These are phyloP conservation scores for Allodekkera sacchari DNA, from an alignment of 805 yeast genomes.

Conservation along the genomic window DNA sequence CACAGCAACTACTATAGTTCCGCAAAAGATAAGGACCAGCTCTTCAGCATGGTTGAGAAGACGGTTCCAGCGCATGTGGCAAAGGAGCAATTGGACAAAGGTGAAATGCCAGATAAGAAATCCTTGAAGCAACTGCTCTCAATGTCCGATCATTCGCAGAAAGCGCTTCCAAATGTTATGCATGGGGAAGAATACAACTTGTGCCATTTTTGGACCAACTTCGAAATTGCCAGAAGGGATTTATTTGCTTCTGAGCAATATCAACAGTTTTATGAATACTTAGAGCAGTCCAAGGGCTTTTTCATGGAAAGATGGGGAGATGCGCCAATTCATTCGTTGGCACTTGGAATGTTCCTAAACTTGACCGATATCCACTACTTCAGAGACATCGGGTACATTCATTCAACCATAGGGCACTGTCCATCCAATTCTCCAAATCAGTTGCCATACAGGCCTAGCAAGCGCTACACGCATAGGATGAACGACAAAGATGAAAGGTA, in stretches of 20 bases:
- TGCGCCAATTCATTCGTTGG: constrained; percentile 90
- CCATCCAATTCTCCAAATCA: constrained; percentile 61
- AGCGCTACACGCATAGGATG: constrained; percentile 26
- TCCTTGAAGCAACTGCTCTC: no score
- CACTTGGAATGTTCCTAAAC: constrained; percentile 66
- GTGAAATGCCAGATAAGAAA: constrained; percentile 4
- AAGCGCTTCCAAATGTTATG: no score
- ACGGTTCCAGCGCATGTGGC: constrained; percentile 20
- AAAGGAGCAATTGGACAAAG: constrained; percentile 2
- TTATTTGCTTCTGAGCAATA: constrained; percentile 62
- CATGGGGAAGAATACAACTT: constrained; percentile 63
- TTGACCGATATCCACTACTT: constrained; percentile 76
- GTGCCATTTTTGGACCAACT: constrained; percentile 90
- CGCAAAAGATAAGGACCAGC: constrained; percentile 15
- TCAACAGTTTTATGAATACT: constrained; percentile 53
- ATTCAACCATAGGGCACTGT: constrained; percentile 76
- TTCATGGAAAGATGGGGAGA: constrained; percentile 96
- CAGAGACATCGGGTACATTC: constrained; percentile 86
- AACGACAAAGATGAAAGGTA: constrained; percentile 27
- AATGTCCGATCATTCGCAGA: no score
- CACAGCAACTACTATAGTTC: constrained; percentile 23
- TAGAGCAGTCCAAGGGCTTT: constrained; percentile 76
- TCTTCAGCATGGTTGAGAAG: constrained; percentile 19
- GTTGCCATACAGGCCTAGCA: constrained; percentile 31
- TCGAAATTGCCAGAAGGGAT: constrained; percentile 82